These are phyloP conservation scores for Bacterosira constricta DNA, from an alignment of 108 stramenopile genomes.

Conservation along the genomic window DNA sequence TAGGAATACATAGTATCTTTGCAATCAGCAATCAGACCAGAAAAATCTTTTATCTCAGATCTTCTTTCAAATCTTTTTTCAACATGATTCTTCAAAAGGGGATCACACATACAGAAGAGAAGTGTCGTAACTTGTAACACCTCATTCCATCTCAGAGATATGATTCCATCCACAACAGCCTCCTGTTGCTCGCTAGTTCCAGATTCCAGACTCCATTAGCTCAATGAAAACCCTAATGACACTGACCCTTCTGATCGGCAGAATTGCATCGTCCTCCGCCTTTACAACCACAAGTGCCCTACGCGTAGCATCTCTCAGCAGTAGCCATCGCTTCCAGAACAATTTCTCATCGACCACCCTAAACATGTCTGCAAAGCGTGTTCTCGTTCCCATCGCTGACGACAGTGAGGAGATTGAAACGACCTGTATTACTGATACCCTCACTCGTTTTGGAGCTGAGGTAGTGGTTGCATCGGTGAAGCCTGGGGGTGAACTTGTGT, in stretches of 20 bases:
- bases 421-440: conserved; percentile 92
- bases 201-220: too few relatives aligned
- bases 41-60: too few relatives aligned
- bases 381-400: conserved; percentile 95
- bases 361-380: conserved; percentile 59
- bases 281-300: background rate
- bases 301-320: background rate
- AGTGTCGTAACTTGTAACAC: too few relatives aligned
- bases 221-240: background rate
- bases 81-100: too few relatives aligned
- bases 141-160: too few relatives aligned
- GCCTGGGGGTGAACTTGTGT: conserved; percentile 71
- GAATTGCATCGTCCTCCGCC: conserved; percentile 16
- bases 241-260: background rate
- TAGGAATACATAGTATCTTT: too few relatives aligned
- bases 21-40: too few relatives aligned
- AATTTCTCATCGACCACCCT: conserved; percentile 1
- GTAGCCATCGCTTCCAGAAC: conserved; percentile 3
- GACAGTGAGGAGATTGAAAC: conserved; percentile 98
- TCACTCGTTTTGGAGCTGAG: conserved; percentile 89
- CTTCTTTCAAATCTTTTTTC: too few relatives aligned
- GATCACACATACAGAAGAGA: too few relatives aligned
- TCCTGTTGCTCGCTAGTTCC: too few relatives aligned
- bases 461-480: conserved; percentile 93
- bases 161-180: too few relatives aligned